Conservation (phyloP, 2,329 filamentous ascomycete species). For the Thielaviopsis populi region DNA sequence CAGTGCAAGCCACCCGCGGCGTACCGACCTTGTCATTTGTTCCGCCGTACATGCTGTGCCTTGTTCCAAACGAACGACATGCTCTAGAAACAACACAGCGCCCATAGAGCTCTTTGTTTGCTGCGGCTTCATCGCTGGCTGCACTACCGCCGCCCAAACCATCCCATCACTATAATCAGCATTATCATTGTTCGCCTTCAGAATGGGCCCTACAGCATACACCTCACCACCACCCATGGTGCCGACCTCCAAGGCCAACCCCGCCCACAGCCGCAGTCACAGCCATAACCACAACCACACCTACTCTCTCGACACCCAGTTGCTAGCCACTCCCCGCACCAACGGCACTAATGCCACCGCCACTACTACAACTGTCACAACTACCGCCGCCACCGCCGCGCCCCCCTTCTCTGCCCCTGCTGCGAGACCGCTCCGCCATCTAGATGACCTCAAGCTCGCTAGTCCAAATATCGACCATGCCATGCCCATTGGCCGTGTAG, state of each 20-base stretch:
- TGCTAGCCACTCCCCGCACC: conserved; percentile 22
- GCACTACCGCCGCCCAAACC: not conserved
- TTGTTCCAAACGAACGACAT: not conserved
- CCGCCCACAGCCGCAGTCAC: conserved; percentile 3
- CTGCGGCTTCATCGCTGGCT: not conserved
- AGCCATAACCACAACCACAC: conserved; percentile 17
- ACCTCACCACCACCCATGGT: conserved; percentile 2
- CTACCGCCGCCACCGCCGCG: conserved; percentile 20
- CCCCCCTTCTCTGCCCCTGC: not conserved
- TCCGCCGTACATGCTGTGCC: not conserved
- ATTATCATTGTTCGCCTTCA: not conserved
- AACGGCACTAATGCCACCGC: conserved; percentile 21
- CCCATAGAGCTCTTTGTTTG: not conserved
- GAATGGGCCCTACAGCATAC: conserved; percentile 13
- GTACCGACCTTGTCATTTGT: not conserved
- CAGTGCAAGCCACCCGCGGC: not conserved
- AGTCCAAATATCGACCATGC: conserved; percentile 33
- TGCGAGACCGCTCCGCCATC: conserved; percentile 30
- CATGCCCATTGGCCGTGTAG: conserved; percentile 37
- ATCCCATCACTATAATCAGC: not conserved
- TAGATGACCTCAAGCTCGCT: conserved; percentile 37
- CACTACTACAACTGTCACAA: not conserved
- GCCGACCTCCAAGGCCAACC: not conserved
- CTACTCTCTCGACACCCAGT: conserved; percentile 24
- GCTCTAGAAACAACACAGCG: not conserved